Percentiles rank a stretch among this genome's conserved stretches.
phyloP scores from a whole-genome alignment of 2,329 filamentous ascomycete species.

The Sporothrix brasiliensis region DNA sequence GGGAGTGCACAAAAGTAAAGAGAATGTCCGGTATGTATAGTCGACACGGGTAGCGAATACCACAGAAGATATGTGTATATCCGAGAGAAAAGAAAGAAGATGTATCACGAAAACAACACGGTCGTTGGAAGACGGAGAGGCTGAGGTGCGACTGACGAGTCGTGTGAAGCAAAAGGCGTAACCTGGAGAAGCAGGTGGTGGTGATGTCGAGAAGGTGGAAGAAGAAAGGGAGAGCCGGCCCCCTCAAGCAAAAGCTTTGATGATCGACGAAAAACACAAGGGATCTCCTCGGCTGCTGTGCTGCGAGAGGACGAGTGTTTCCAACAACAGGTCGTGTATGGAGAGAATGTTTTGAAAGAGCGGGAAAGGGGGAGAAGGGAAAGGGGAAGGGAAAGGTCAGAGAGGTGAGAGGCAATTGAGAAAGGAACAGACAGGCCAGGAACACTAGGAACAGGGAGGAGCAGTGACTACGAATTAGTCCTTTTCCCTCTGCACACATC shows the following conservation, averaged over 20 bases:
- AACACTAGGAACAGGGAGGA: slow-evolving; percentile 26
- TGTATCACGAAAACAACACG: background rate
- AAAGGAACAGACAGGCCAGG: slow-evolving; percentile 4
- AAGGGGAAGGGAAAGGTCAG: slow-evolving; percentile 32
- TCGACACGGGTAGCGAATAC: slow-evolving; percentile 22
- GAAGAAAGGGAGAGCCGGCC: slow-evolving; percentile 43
- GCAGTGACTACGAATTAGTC: background rate
- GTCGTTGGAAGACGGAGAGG: slow-evolving; percentile 10
- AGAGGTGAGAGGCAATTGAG: slow-evolving; percentile 13
- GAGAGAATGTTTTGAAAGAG: slow-evolving; percentile 30
- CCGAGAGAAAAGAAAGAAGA: background rate
- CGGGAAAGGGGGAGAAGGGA: slow-evolving; percentile 38
- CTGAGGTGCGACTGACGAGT: background rate
- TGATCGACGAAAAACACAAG: slow-evolving; percentile 46
- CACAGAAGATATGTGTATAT: slow-evolving; percentile 11
- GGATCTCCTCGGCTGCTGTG: slow-evolving; percentile 36
- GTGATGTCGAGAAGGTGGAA: slow-evolving; percentile 20
- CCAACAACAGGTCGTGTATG: slow-evolving; percentile 33
- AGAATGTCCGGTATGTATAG: slow-evolving; percentile 25
- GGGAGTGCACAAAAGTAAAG: slow-evolving; percentile 23
- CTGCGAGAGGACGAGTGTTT: slow-evolving; percentile 40
- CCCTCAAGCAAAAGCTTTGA: slow-evolving; percentile 39
- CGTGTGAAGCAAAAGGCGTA: background rate
- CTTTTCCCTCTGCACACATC: slow-evolving; percentile 22
- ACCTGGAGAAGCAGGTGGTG: background rate